Evolutionary conservation across 1,284 basidiomycete species (phyloP), one percentile per base, ranked within the genome.

Genomic region (Cutaneotrichosporon spelunceum): DNA sequence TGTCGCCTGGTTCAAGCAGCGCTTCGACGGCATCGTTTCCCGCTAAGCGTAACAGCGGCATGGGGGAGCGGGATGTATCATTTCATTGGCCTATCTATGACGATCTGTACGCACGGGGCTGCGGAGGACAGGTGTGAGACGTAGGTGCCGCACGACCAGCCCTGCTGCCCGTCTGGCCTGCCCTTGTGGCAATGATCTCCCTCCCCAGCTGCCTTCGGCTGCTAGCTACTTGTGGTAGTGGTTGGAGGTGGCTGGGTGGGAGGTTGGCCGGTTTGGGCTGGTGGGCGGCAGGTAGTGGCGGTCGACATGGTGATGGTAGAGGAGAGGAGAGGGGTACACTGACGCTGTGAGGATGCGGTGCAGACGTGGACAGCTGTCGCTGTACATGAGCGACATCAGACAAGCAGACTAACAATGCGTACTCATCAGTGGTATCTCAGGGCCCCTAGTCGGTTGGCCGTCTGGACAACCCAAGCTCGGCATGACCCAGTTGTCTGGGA

Each of bases 1-100:
- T 69, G 89, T 93, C 86, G 83, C 88, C 67, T 97, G 94, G 94
- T 98, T 94, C 91, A 97, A 96, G 87, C 90, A 93, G 84, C 86
- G 94, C 75, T 96, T 95, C 85, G 93, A 96, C 79, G 93, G 92
- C 84, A 93, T 95, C 81, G 93, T 95, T 82, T 70, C 73, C 62
- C 75, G 78, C 61, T 78, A 76, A 69, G 59, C 59, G 30, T 66
- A 47, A 69, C 57, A 26, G 36, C 21, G 34, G 21, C 69, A 49
- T 67, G 68, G 44, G 70, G 65, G 23, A 67, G 67, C 8, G 65
- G 57, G 57, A 58, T 58, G 57, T 58, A 58, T 58, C 57, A 58
- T 47, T 57, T 58, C 57, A 58, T 58, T 36, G 57, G 47, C 42
- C 44, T 56, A 56, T 56, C 55, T 33, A 34, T 50, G 44, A 55